Evolutionary conservation across 176 grass and related monocot species (phyloP).

Genomic region (Elymus sibiricus): DNA sequence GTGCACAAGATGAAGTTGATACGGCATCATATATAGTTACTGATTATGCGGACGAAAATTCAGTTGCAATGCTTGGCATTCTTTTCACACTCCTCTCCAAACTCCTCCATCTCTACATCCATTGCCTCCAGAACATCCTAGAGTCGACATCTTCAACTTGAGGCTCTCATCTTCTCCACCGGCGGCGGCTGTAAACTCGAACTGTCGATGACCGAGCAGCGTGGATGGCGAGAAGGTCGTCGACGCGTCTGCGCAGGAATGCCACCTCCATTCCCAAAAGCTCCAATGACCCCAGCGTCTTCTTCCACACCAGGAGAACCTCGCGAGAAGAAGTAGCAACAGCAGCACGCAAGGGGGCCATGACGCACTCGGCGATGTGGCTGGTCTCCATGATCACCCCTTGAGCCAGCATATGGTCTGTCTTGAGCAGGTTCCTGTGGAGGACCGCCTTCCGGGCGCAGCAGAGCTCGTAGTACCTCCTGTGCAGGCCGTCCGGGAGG

Average conservation of each 20-base stretch:
- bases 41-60: neutral
- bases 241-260: conserved; percentile 6
- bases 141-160: neutral
- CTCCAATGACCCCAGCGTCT: conserved; percentile 20
- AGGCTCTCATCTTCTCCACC: neutral
- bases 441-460: conserved; percentile 23
- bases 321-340: neutral
- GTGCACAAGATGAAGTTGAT: neutral
- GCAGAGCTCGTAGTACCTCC: conserved; percentile 42
- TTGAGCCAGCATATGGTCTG: neutral
- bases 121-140: conserved; percentile 1
- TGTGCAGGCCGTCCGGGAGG: neutral
- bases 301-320: conserved; percentile 34
- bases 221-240: neutral
- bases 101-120: conserved; percentile 14
- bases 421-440: conserved; percentile 19
- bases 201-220: neutral
- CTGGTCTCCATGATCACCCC: conserved; percentile 36
- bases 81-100: conserved; percentile 1
- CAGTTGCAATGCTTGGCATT: neutral
- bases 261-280: conserved; percentile 28
- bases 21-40: neutral
- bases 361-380: conserved; percentile 18
- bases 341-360: neutral
- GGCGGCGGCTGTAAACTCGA: neutral